Evolutionary conservation across 1,284 basidiomycete species (phyloP).

Genomic region (Lignosus rhinocerotis): DNA sequence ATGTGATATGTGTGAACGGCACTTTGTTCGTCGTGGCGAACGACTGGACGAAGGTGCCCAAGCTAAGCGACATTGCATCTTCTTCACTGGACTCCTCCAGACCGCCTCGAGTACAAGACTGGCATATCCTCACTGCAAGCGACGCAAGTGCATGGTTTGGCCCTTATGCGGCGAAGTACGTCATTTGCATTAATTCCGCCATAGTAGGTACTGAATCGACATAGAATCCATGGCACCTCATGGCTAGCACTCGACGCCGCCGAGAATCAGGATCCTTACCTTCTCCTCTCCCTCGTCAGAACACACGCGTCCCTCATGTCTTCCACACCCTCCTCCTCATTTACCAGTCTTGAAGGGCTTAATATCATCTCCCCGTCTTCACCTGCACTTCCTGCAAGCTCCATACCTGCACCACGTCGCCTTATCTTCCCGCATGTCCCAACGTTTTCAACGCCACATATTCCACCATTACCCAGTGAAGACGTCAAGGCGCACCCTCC

Average conservation of each 20-base stretch:
- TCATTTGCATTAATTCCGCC: constrained; percentile 1
- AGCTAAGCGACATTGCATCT: constrained; percentile 50
- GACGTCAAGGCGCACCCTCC: constrained; percentile 33
- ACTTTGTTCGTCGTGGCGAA: constrained; percentile 71
- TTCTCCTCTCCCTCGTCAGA: constrained; percentile 78
- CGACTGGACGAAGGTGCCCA: constrained; percentile 49
- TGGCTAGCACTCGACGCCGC: constrained; percentile 32
- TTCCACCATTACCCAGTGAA: constrained; percentile 20
- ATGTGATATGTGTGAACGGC: constrained; percentile 68
- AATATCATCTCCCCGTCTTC: constrained; percentile 44
- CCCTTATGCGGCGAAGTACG: constrained; percentile 34
- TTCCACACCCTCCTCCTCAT: constrained; percentile 23
- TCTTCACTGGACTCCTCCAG: constrained; percentile 37
- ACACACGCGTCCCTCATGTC: constrained; percentile 70
- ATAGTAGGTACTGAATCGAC: constrained; percentile 12
- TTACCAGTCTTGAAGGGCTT: constrained; percentile 25
- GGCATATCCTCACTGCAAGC: constrained; percentile 41
- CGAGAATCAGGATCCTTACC: constrained; percentile 57
- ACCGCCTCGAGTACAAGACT: constrained; percentile 58
- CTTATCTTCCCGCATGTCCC: constrained; percentile 70
- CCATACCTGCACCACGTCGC: constrained; percentile 67
- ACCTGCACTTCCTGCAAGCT: constrained; percentile 31
- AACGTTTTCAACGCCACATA: constrained; percentile 51
- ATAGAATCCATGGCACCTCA: constrained; percentile 31
- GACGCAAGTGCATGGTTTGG: constrained; percentile 32